Evolutionary conservation across 352 stramenopile genomes (phyloP), one percentile per base, ranked within the genome.

Genomic region (Globisporangium parvum): DNA sequence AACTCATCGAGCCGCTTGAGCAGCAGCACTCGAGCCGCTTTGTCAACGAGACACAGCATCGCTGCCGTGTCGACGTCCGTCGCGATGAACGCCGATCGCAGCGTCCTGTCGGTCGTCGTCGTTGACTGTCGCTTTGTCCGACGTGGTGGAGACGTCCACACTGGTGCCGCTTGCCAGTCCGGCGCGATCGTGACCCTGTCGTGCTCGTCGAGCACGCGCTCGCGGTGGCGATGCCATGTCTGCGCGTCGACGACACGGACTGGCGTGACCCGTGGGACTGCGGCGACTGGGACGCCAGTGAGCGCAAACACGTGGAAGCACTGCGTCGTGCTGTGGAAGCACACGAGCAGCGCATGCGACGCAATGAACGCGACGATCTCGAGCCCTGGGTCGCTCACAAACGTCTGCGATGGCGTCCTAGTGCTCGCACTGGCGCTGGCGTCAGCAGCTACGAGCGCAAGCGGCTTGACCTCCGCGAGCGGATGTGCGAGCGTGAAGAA

Each of bases 401-500:
- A 86, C 1, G 28, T 40, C 23, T 1, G 48, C 6, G 23, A 46
- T n/a, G 1, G 48, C 6, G 21, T 26, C 52, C n/a, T 8, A 44
- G 15, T 24, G 2, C n/a, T n/a, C n/a, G n/a, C n/a, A n/a, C n/a
- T n/a, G n/a, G n/a, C n/a, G n/a, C n/a, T n/a, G n/a, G n/a, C n/a
- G n/a, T n/a, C n/a, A n/a, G n/a, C n/a, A n/a, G n/a, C n/a, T n/a
- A n/a, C n/a, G n/a, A 74, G 0, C 4, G 77, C 75, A 21, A 90
- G 65, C 2, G 83, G 83, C 53, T 87, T 88, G 35, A 91, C 73
- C 52, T 93, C 83, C 37, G 90, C 79, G 20, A 93, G 70, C 26
- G 83, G 83, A 49, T 88, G 77, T 33, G 69, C 51, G 3, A 93
- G 69, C 28, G 80, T 89, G 57, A 93, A 93, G 53, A 85, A 87